Conservation (phyloP, 2,329 filamentous ascomycete genomes). For the Davidsoniella neocaledoniae region DNA sequence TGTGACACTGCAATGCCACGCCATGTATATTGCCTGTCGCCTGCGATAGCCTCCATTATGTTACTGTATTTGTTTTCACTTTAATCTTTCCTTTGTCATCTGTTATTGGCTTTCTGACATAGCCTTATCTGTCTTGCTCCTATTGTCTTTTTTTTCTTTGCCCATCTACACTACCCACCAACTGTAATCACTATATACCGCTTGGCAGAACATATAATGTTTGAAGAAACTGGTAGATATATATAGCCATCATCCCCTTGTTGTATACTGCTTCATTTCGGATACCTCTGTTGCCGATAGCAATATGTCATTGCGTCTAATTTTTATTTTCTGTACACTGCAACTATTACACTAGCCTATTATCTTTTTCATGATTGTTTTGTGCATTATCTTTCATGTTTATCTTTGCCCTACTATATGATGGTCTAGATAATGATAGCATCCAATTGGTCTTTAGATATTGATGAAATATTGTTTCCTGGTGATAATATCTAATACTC, state of each 20-base stretch:
- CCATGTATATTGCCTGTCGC: no score
- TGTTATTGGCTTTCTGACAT: not conserved
- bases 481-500: no score
- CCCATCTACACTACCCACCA: not conserved
- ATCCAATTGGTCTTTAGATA: not conserved
- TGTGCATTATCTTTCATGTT: not conserved
- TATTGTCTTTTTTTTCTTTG: not conserved
- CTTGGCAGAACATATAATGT: no score
- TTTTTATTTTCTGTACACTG: slow-evolving; percentile 6
- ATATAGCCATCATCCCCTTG: not conserved
- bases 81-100: not conserved
- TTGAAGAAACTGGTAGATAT: no score
- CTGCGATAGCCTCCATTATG: no score
- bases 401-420: not conserved
- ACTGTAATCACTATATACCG: no score
- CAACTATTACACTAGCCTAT: not conserved
- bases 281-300: not conserved
- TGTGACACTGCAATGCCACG: no score
- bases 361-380: not conserved
- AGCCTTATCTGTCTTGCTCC: not conserved
- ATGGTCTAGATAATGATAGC: slow-evolving; percentile 5
- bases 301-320: not conserved
- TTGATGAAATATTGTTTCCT: not conserved
- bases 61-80: no score
- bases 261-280: not conserved